phyloP scores from a whole-genome alignment of 192 early-diverging fungal genomes.

The Backusella parvicylindrica region DNA sequence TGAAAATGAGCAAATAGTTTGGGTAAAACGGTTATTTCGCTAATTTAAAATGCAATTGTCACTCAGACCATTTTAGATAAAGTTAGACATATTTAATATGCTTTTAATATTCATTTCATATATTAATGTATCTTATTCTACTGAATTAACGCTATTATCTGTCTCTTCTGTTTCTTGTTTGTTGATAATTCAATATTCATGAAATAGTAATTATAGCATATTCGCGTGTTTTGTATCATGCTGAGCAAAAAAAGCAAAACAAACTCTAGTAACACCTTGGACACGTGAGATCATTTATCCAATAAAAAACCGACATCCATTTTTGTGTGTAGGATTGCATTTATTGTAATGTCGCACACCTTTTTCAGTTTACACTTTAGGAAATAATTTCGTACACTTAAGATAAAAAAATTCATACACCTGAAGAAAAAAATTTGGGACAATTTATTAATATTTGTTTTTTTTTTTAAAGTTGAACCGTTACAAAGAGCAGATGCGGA shows the following conservation, averaged over 20 bases:
- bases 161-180: not conserved
- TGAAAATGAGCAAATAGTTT: not conserved
- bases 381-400: too few species aligned
- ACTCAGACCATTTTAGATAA: not conserved
- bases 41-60: not conserved
- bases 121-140: not conserved
- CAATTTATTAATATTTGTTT: too few species aligned
- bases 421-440: too few species aligned
- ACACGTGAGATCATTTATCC: not conserved
- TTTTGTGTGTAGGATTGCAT: too few species aligned
- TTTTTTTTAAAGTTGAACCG: too few species aligned
- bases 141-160: not conserved
- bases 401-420: too few species aligned
- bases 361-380: too few species aligned
- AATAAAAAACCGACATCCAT: not conserved
- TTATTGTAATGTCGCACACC: too few species aligned
- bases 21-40: constrained; percentile 1
- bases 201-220: not conserved
- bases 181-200: not conserved
- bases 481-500: too few species aligned
- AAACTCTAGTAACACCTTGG: not conserved
- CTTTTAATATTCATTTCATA: not conserved
- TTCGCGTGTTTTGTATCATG: too few species aligned
- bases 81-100: not conserved
- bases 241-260: not conserved